Evolutionary conservation across 2,329 filamentous ascomycete genomes (phyloP).

Genomic region (Aspergillus sp.): DNA sequence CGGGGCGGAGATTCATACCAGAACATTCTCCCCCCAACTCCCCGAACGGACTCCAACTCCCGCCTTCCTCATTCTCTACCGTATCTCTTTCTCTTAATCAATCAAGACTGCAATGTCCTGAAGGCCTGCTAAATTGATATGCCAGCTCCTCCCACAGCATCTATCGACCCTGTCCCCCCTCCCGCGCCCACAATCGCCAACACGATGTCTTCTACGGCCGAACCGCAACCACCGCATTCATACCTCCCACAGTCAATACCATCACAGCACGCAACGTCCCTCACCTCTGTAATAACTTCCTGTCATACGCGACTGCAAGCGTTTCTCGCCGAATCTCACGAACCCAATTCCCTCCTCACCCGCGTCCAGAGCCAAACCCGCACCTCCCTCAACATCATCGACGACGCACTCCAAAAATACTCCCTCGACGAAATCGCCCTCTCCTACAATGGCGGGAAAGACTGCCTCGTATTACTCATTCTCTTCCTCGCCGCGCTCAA

Average conservation of each 20-base stretch:
- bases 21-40: background rate
- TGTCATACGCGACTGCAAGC: constrained; percentile 60
- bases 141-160: background rate
- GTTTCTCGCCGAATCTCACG: constrained; percentile 64
- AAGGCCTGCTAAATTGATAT: background rate
- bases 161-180: background rate
- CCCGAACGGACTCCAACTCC: background rate
- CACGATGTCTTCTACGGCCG: background rate
- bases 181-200: background rate
- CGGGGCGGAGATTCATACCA: background rate
- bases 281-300: constrained; percentile 64
- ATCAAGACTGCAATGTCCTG: background rate
- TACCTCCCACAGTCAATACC: background rate
- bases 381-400: constrained; percentile 70
- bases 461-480: constrained; percentile 89
- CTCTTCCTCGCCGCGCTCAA: constrained; percentile 71
- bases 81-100: background rate
- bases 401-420: constrained; percentile 73
- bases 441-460: constrained; percentile 97
- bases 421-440: constrained; percentile 77
- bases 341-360: constrained; percentile 55
- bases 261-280: constrained; percentile 17
- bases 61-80: background rate
- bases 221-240: background rate
- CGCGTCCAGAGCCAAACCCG: constrained; percentile 73